phyloP scores from a whole-genome alignment of 768 basidiomycete species.

The Glaciozyma martinii region DNA sequence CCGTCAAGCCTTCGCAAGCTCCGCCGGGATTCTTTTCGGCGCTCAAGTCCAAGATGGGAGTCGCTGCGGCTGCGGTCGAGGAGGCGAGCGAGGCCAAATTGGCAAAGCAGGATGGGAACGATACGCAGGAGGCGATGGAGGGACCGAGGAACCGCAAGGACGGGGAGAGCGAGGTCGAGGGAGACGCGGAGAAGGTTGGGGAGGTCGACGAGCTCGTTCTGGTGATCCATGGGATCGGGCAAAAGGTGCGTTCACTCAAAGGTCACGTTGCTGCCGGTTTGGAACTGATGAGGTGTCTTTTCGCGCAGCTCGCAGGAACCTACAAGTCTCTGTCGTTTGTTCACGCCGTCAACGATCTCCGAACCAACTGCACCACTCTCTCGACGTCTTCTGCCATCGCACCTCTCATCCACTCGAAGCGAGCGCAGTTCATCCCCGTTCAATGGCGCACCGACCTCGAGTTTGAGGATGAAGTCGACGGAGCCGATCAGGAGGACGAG shows the following conservation, averaged over 20 bases:
- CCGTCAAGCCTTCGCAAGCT: neutral
- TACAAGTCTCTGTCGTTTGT: conserved; percentile 33
- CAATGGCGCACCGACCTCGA: conserved; percentile 33
- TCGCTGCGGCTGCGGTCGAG: neutral
- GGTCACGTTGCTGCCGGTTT: too few species aligned
- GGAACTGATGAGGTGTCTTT: neutral
- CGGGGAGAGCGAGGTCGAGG: neutral
- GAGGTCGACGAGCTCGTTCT: conserved; percentile 33
- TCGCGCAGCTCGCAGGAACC: conserved; percentile 9
- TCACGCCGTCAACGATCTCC: conserved; percentile 32
- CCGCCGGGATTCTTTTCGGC: neutral
- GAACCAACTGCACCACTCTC: conserved; percentile 18
- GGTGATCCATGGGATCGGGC: conserved; percentile 34
- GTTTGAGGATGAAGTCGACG: conserved; percentile 22
- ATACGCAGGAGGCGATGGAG: conserved; percentile 9
- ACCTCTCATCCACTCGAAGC: conserved; percentile 19
- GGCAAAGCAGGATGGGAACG: neutral
- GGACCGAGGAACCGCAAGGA: conserved; percentile 10
- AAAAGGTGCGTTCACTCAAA: conserved; percentile 23
- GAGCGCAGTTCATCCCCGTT: conserved; percentile 34
- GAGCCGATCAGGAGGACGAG: conserved; percentile 24
- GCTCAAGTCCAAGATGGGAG: neutral
- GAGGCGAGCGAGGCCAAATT: neutral
- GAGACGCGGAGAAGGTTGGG: conserved; percentile 10
- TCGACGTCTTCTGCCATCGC: conserved; percentile 20